Conservation (phyloP, 2,329 filamentous ascomycete genomes). For the Alternaria sp. region DNA sequence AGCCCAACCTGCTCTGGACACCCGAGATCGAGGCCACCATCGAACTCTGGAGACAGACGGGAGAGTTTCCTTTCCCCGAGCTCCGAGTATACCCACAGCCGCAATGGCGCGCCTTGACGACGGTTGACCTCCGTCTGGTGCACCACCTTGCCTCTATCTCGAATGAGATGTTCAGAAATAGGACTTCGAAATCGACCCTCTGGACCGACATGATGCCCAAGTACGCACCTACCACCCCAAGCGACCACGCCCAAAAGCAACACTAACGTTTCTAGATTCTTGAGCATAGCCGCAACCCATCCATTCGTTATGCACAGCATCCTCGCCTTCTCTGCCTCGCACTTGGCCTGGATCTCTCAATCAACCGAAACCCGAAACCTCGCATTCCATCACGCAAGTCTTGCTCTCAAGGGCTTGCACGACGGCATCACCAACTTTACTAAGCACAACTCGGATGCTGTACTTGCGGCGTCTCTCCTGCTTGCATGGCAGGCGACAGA, state of each 20-base stretch:
- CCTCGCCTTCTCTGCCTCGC: slow-evolving; percentile 91
- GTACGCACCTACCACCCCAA: slow-evolving; percentile 62
- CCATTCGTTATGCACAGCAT: slow-evolving; percentile 94
- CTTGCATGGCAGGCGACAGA: slow-evolving; percentile 96
- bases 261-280: slow-evolving; percentile 64
- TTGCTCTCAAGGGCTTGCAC: slow-evolving; percentile 85
- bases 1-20: slow-evolving; percentile 78
- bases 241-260: slow-evolving; percentile 15
- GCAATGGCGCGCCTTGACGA: slow-evolving; percentile 73
- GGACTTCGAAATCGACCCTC: slow-evolving; percentile 83
- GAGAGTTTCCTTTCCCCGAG: slow-evolving; percentile 83
- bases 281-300: slow-evolving; percentile 81
- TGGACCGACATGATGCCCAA: slow-evolving; percentile 94
- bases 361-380: slow-evolving; percentile 86
- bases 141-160: slow-evolving; percentile 89
- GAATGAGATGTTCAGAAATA: slow-evolving; percentile 76
- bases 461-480: slow-evolving; percentile 88
- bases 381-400: slow-evolving; percentile 85
- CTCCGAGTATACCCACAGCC: slow-evolving; percentile 78
- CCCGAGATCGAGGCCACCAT: slow-evolving; percentile 83
- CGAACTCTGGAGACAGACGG: slow-evolving; percentile 81
- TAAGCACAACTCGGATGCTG: slow-evolving; percentile 84
- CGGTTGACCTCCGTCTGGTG: slow-evolving; percentile 84
- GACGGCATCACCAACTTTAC: slow-evolving; percentile 87
- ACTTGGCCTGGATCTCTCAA: slow-evolving; percentile 87